Percentiles rank a stretch among this genome's conserved stretches.
Evolutionary conservation across 768 basidiomycete species (phyloP).

Genomic region (Suillus luteus): DNA sequence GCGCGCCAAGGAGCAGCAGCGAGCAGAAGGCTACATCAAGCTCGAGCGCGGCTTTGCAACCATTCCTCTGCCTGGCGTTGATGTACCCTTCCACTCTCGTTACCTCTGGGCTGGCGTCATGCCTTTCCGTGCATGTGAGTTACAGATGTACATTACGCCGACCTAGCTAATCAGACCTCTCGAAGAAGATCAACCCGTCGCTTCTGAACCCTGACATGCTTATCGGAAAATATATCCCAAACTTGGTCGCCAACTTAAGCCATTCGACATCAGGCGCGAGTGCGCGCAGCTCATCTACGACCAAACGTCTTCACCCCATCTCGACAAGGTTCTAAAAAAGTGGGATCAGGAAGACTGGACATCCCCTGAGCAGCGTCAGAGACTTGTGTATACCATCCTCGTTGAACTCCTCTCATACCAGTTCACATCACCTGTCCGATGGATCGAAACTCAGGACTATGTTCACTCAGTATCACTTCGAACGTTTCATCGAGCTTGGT

Average conservation of each 20-base stretch:
- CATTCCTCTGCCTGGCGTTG: conserved; percentile 93
- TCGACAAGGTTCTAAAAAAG: conserved; percentile 90
- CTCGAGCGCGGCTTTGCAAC: conserved; percentile 97
- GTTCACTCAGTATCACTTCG: conserved; percentile 84
- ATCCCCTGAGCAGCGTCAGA: conserved; percentile 78
- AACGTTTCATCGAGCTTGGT: conserved; percentile 93
- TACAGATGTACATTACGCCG: conserved; percentile 5
- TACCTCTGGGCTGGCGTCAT: conserved; percentile 98
- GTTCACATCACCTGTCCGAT: conserved; percentile 98
- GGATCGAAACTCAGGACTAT: conserved; percentile 99
- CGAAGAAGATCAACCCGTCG: conserved; percentile 94
- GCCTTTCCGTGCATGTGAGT: conserved; percentile 94
- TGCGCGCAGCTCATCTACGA: conserved; percentile 96
- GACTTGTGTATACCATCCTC: conserved; percentile 92
- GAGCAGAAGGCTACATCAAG: conserved; percentile 84
- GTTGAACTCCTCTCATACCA: conserved; percentile 98
- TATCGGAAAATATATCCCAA: conserved; percentile 94
- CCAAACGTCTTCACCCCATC: conserved; percentile 92
- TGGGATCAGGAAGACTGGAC: conserved; percentile 96
- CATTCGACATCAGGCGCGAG: conserved; percentile 78
- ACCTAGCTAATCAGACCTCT: conserved; percentile 55
- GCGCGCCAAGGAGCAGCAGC: conserved; percentile 76
- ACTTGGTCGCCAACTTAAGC: conserved; percentile 77
- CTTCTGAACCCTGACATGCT: conserved; percentile 95
- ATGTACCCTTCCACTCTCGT: conserved; percentile 99